A percentile compares a stretch with the other conserved stretches of the same genome.
Evolutionary conservation across 2,329 filamentous ascomycete species (phyloP).

Genomic region (Stemphylium lycopersici): DNA sequence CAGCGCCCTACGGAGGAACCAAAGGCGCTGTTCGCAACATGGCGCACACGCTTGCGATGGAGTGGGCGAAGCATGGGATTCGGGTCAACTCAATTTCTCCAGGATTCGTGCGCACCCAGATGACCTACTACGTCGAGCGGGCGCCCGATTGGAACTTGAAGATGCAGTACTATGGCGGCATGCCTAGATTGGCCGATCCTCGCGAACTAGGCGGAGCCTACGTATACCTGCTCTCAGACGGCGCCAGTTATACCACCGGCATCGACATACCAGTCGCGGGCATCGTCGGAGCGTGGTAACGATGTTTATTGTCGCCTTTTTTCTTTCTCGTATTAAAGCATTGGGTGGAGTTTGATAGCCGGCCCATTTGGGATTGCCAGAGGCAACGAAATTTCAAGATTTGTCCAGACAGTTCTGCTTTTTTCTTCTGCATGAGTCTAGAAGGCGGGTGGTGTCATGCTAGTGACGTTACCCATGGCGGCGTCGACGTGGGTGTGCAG

Average conservation of each 20-base stretch:
- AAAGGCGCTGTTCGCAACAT: conserved; percentile 53
- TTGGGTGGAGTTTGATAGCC: conserved; percentile 26
- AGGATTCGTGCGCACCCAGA: conserved; percentile 81
- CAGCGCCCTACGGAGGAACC: conserved; percentile 55
- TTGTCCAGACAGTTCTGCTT: too few species aligned
- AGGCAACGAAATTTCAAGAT: too few species aligned
- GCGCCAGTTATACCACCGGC: conserved; percentile 56
- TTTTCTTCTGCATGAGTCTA: neutral
- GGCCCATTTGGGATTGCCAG: neutral
- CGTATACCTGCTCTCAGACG: conserved; percentile 56
- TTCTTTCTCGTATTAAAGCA: conserved; percentile 17
- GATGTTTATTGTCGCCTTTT: neutral
- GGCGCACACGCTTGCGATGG: conserved; percentile 69
- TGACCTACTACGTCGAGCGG: conserved; percentile 58
- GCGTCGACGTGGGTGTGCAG: neutral
- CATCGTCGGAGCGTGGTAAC: conserved; percentile 54
- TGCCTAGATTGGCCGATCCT: conserved; percentile 59
- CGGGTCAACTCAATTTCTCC: conserved; percentile 85
- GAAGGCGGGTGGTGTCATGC: too few species aligned
- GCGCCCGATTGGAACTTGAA: conserved; percentile 60
- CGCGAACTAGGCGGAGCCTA: conserved; percentile 59
- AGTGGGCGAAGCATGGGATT: conserved; percentile 82
- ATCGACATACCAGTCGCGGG: conserved; percentile 59
- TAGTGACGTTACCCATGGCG: too few species aligned
- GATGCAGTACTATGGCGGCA: conserved; percentile 61